phyloP scores from a whole-genome alignment of 176 grass and related monocot genomes.

The Panicum miliaceum region DNA sequence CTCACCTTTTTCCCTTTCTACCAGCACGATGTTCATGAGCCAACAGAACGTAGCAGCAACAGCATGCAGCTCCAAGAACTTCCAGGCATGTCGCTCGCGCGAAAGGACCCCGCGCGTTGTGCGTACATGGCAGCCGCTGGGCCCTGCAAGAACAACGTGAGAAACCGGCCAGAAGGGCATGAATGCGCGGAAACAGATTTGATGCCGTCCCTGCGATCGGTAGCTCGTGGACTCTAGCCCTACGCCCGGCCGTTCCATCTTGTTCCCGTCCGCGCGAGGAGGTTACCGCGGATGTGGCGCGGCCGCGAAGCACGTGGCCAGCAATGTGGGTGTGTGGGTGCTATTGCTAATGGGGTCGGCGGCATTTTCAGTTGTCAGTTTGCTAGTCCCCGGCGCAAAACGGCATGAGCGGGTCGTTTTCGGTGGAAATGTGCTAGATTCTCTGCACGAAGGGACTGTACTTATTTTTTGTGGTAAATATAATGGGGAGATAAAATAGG shows the following conservation, averaged over 20 bases:
- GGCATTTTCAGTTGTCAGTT: conserved; percentile 37
- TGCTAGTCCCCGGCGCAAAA: conserved; percentile 25
- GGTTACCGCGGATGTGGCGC: conserved; percentile 19
- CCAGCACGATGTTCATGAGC: conserved; percentile 9
- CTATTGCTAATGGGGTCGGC: conserved; percentile 17
- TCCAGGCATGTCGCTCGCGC: conserved; percentile 17
- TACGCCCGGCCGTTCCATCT: conserved; percentile 12
- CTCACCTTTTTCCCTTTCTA: background rate
- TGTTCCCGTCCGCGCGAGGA: conserved; percentile 34
- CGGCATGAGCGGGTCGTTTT: conserved; percentile 50
- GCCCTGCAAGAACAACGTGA: background rate
- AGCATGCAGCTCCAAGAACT: background rate
- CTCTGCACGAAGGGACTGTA: background rate
- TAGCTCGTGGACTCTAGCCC: conserved; percentile 33
- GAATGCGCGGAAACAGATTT: conserved; percentile 27
- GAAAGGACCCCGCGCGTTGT: conserved; percentile 20
- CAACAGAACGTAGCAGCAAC: background rate
- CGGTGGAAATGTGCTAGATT: conserved; percentile 23
- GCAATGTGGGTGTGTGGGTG: background rate
- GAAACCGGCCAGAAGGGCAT: conserved; percentile 18
- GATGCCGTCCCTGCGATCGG: conserved; percentile 29
- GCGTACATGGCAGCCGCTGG: background rate
- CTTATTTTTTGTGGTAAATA: background rate
- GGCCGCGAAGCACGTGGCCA: background rate
- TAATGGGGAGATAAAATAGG: too few relatives aligned